phyloP scores from a whole-genome alignment of 169 alveolate species.

The Plasmodium yoelii region DNA sequence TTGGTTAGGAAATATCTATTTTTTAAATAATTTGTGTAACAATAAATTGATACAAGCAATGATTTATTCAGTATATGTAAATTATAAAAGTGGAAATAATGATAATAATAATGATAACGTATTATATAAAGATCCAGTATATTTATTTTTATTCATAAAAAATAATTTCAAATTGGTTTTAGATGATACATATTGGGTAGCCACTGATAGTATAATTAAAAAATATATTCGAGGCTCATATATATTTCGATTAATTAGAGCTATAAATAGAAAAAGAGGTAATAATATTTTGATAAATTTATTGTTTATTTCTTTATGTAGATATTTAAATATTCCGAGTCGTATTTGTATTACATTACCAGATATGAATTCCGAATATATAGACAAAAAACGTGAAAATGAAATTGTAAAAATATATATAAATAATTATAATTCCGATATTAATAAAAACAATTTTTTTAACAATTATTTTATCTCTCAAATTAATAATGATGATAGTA shows the following conservation, averaged over 20 bases:
- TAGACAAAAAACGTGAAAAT: constrained; percentile 9
- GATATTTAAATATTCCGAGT: constrained; percentile 65
- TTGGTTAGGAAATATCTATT: constrained; percentile 40
- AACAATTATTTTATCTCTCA: background rate
- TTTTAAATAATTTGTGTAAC: constrained; percentile 45
- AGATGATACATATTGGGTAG: constrained; percentile 43
- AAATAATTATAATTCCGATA: constrained; percentile 15
- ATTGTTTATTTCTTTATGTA: constrained; percentile 48
- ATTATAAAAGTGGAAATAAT: constrained; percentile 15
- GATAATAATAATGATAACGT: background rate
- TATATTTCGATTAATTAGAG: constrained; percentile 38
- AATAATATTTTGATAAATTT: constrained; percentile 41
- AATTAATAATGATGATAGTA: background rate
- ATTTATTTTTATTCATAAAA: constrained; percentile 51
- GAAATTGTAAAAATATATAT: constrained; percentile 19
- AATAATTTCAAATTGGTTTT: constrained; percentile 9
- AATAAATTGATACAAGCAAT: constrained; percentile 41
- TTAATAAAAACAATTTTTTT: constrained; percentile 41
- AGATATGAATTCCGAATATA: constrained; percentile 6
- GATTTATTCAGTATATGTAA: constrained; percentile 65
- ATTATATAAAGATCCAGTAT: constrained; percentile 57
- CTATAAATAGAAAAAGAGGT: constrained; percentile 48
- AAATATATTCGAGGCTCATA: constrained; percentile 32
- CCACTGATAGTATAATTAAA: constrained; percentile 16
- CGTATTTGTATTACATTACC: constrained; percentile 68